Base-by-base conservation (phyloP, 1,284 basidiomycete genomes). In the Cutaneotrichosporon sp. region DNA sequence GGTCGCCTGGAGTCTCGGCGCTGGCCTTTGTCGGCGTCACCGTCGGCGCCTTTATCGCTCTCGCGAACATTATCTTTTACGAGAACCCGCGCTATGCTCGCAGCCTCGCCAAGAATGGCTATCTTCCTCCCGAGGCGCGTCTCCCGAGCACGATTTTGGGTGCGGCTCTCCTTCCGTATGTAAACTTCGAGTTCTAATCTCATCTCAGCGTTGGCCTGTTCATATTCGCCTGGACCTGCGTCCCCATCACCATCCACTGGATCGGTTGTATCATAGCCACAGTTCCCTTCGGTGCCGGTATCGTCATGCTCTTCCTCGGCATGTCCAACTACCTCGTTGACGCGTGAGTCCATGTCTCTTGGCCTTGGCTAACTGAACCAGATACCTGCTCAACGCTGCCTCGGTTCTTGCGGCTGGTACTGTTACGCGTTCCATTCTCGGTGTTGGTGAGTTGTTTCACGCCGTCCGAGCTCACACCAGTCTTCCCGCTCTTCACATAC, bases 1-100 rank as follows among this genome's bases (percentile, higher is more conserved):
- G 77, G 77, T 65, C 65, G 0, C 67, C 73, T 3, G 87, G 88
- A 5, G 70, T 86, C 69, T 82, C 83, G 2, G 88, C 88, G 1
- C 83, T 89, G 3, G 85, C 87, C 0, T 89, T 89, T 76, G 81
- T 89, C 34, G 87, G 87, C 21, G 82, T 89, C 40, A 86, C 87
- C 0, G 66, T 86, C 8, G 88, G 86, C 1, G 83, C 86, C 18
- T 79, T 81, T 18, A 71, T 85, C 5, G 84, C 86, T 21, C 83
- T 86, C 0, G 74, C 85, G 11, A 85, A 86, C 73, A 86, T 87
- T 69, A 81, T 81, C 46, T 68, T 73, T 38, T 49, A 60, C 65
- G 67, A 70, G 18, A 76, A 77, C 65, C 69, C 69, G 0, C 62
- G 68, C 7, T 76, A 76, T 56, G 46, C 59, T 14, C 63, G 63